Conservation (phyloP, 176 grass and related monocot species). For the Triticum dicoccoides region DNA sequence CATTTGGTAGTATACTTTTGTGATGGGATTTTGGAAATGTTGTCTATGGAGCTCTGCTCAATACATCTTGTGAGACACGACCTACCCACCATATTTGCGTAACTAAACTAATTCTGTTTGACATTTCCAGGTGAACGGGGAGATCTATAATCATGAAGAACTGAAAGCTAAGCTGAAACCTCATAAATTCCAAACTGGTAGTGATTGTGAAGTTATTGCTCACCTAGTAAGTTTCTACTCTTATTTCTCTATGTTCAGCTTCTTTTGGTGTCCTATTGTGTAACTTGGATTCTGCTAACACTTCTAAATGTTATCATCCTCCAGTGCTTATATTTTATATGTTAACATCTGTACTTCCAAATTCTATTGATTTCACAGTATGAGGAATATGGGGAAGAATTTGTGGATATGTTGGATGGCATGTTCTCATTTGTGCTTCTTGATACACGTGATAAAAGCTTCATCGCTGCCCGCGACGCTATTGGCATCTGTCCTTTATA, state of each 20-base stretch:
- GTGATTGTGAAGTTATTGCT: slow-evolving; percentile 99
- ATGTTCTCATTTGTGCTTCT: slow-evolving; percentile 99
- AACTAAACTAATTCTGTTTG: neutral
- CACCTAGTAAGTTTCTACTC: slow-evolving; percentile 67
- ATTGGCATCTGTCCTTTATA: slow-evolving; percentile 98
- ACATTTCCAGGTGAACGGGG: slow-evolving; percentile 84
- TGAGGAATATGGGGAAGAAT: slow-evolving; percentile 93
- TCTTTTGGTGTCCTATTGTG: neutral
- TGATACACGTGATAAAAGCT: slow-evolving; percentile 89
- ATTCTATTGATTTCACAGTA: slow-evolving; percentile 57
- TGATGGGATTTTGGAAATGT: neutral
- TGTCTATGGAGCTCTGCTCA: neutral
- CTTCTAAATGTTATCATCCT: neutral
- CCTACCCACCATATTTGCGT: neutral
- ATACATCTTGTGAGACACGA: neutral
- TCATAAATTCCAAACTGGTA: slow-evolving; percentile 84
- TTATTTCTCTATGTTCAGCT: slow-evolving; percentile 6
- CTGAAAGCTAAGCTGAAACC: slow-evolving; percentile 68
- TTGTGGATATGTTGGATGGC: slow-evolving; percentile 92
- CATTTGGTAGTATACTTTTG: slow-evolving; percentile 11
- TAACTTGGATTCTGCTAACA: neutral
- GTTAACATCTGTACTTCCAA: neutral
- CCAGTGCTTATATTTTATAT: neutral
- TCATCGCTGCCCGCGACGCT: slow-evolving; percentile 92
- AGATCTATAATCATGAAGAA: slow-evolving; percentile 97